phyloP scores from a whole-genome alignment of 2,329 filamentous ascomycete species.

The Trichoderma sp. region DNA sequence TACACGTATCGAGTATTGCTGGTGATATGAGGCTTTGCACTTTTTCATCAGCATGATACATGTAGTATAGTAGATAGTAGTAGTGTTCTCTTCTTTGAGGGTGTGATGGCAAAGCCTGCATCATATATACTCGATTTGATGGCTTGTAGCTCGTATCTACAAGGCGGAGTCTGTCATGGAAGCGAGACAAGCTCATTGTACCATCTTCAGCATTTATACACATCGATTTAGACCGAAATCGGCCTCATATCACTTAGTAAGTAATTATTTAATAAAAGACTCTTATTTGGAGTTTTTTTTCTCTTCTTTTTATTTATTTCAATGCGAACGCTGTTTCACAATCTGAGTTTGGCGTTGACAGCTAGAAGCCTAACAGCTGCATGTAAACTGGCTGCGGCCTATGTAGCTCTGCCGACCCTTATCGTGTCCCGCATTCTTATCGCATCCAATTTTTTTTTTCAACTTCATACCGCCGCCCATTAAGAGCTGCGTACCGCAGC shows the following conservation, averaged over 20 bases:
- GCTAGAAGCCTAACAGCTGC: background rate
- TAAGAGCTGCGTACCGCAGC: background rate
- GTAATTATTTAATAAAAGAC: too few relatives aligned
- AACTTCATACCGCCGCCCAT: constrained; percentile 5
- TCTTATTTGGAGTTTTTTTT: too few relatives aligned
- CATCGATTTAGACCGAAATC: too few relatives aligned
- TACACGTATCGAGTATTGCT: background rate
- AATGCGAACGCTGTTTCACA: too few relatives aligned
- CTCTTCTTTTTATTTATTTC: too few relatives aligned
- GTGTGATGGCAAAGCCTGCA: background rate
- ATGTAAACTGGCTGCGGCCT: background rate
- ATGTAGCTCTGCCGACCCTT: constrained; percentile 28
- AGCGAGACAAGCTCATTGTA: background rate
- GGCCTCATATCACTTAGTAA: too few relatives aligned
- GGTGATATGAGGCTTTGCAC: background rate
- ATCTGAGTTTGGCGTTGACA: background rate
- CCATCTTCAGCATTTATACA: background rate
- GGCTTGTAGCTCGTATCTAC: background rate
- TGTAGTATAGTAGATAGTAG: background rate
- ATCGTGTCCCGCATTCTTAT: constrained; percentile 34
- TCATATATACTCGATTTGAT: background rate
- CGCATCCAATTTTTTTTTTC: constrained; percentile 36
- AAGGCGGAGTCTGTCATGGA: background rate
- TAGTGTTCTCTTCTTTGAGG: background rate
- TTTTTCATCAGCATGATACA: background rate